Evolutionary conservation across 805 yeast genomes (phyloP), one percentile per base, ranked within the genome.

Genomic region (Starmerella kuoi): DNA sequence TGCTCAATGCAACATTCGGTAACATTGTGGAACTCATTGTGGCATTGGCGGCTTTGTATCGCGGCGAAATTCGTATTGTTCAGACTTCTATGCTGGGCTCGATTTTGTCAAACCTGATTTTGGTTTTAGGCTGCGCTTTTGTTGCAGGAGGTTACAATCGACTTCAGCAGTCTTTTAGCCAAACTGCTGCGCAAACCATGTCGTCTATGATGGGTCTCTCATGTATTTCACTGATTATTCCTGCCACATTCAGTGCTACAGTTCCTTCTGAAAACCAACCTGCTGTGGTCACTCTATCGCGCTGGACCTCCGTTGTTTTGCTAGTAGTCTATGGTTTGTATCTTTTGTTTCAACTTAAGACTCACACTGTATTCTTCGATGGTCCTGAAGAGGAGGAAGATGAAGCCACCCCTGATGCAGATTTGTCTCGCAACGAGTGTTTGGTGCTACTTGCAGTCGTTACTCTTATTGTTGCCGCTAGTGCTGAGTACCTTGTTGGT

Each of bases 161-260:
- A 49, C 69, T 79, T 28, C 91, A 82, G 60, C 97, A 91, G 62
- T 71, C 71, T 1, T 91, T 91, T 66, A 86, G 86, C 66, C 94
- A 83, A 62, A 88, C 97, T 1, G 96, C 87, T 6, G 98, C 98
- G 4, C 97, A 91, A 63, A 87, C 97, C 6, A 91, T 91, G 98
- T 74, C 86, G 26, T 86, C 96, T 1, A 69, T 91, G 50, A 74
- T 91, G 76, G 94, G 94, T 1, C 76, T 91, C 44, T 83, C 95
- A 2, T 78, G 91, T 37, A 79, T 91, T 30, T 87, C 95, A 1
- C 69, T 91, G 54, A 63, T 91, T 57, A 77, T 91, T 40, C 98
- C 98, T 2, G 97, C 98, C 3, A 96, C 97, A 0, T 91, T 88
- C 72, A 71, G 87, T 5, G 63, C 83, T 47, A 88, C 74, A 25